Conservation (phyloP, 164 flowering plant genomes). For the Brasenia schreberi region DNA sequence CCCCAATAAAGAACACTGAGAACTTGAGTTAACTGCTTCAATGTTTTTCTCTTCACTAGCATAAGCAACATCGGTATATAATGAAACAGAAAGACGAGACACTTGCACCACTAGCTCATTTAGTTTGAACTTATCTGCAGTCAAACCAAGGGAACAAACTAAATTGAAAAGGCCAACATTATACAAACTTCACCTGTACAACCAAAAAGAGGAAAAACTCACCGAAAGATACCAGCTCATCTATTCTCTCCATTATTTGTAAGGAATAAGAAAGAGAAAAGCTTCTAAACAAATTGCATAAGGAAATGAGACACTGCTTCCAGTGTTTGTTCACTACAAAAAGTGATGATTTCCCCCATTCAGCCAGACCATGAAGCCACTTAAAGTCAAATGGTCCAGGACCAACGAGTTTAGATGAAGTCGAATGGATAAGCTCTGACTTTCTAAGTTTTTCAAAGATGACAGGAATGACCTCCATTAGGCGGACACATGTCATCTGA, state of each 20-base stretch:
- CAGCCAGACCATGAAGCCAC: slow-evolving; percentile 76
- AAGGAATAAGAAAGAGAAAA: slow-evolving; percentile 21
- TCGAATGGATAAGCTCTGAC: slow-evolving; percentile 9
- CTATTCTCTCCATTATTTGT: slow-evolving; percentile 25
- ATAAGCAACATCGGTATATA: slow-evolving; percentile 22
- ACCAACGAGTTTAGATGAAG: slow-evolving; percentile 8
- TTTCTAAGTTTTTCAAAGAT: slow-evolving; percentile 34
- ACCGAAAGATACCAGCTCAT: slow-evolving; percentile 51
- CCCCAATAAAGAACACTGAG: slow-evolving; percentile 13
- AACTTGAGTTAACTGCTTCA: slow-evolving; percentile 10
- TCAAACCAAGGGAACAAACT: neutral
- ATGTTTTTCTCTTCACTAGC: slow-evolving; percentile 8
- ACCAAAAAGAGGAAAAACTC: slow-evolving; percentile 8
- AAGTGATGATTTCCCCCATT: slow-evolving; percentile 77
- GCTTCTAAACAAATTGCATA: slow-evolving; percentile 35
- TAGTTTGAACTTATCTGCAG: slow-evolving; percentile 10
- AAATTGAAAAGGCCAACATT: neutral
- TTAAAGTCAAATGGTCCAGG: slow-evolving; percentile 17
- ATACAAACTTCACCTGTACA: neutral
- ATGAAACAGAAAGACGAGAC: slow-evolving; percentile 44
- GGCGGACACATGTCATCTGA: slow-evolving; percentile 88
- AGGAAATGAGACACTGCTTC: slow-evolving; percentile 40
- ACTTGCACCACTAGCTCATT: slow-evolving; percentile 50
- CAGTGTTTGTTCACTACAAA: slow-evolving; percentile 55
- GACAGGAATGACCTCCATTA: slow-evolving; percentile 75